Evolutionary conservation across 2,329 filamentous ascomycete species (phyloP), one percentile per base, ranked within the genome.

Genomic region (Magnaporthiopsis rhizophila): DNA sequence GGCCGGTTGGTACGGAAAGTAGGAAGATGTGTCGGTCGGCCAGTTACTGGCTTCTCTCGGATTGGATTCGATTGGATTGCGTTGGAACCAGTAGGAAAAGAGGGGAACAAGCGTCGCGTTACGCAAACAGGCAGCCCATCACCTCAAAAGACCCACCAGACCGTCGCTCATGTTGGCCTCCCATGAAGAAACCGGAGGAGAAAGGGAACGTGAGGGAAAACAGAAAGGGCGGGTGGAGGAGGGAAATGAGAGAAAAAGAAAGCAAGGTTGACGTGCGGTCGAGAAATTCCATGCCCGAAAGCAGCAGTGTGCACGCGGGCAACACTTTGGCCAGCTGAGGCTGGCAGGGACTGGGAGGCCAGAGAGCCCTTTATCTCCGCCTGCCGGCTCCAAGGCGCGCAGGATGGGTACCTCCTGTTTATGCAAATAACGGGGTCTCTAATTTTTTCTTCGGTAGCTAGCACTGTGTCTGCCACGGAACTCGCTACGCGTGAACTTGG

Each of bases 121-220:
- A 53, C n/a, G 45, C 45, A 53, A 53, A 53, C 45, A 53, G 45
- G 21, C 45, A 53, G 13, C n/a, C 6, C 45, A 53, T 53, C 45
- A 53, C 45, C 45, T 53, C 21, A 24, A 53, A 53, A 53, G 45
- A 53, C 45, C 45, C 45, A 53, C 45, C 45, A 53, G 45, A n/a
- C 21, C 45, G 45, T 53, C 18, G 45, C 45, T 53, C 45, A 53
- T 53, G 18, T 21, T 53, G 45, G 45, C 18, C 45, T 53, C 24
- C 45, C 45, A 53, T 53, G 45, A 53, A 53, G 45, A 53, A 53
- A 24, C 45, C 9, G 57, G 58, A 59, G 62, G 64, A 62, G 58
- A 50, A 38, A 59, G 36, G 58, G 45, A 24, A n/a, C 21, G 53
- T 28, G 36, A 45, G 50, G 18, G 18, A 18, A 26, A 21, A 38